phyloP scores from a whole-genome alignment of 331 rosid species.

The Quercus phellos region DNA sequence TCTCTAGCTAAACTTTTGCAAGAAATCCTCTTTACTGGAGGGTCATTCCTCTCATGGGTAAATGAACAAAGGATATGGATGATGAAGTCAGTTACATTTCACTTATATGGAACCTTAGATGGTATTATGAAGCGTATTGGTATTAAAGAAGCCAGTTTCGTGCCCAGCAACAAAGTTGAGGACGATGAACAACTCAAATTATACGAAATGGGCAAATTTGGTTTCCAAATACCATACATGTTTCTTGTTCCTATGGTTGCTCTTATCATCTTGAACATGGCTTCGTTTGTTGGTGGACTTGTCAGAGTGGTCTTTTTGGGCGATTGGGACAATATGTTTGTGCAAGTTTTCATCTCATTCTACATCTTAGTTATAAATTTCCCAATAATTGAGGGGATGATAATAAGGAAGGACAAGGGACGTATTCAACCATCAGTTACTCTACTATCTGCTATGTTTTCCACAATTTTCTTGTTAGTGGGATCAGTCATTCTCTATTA shows the following conservation, averaged over 20 bases:
- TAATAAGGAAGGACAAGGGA: slow-evolving; percentile 29
- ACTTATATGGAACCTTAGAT: slow-evolving; percentile 21
- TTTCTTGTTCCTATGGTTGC: slow-evolving; percentile 28
- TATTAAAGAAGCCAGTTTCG: slow-evolving; percentile 28
- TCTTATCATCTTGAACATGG: slow-evolving; percentile 11
- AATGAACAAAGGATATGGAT: slow-evolving; percentile 41
- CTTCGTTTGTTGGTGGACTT: slow-evolving; percentile 17
- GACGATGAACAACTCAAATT: slow-evolving; percentile 10
- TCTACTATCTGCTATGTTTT: background rate
- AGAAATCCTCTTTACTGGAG: background rate
- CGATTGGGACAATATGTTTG: slow-evolving; percentile 17
- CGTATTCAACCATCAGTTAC: slow-evolving; percentile 21
- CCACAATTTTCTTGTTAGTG: background rate
- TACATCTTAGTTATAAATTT: slow-evolving; percentile 10
- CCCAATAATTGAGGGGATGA: slow-evolving; percentile 31
- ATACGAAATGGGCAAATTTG: slow-evolving; percentile 23
- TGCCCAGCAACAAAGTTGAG: slow-evolving; percentile 22
- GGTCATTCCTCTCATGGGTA: slow-evolving; percentile 10
- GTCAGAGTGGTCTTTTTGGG: slow-evolving; percentile 10
- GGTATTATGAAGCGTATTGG: slow-evolving; percentile 32
- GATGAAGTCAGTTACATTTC: slow-evolving; percentile 27
- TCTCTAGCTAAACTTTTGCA: background rate
- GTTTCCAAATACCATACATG: slow-evolving; percentile 13
- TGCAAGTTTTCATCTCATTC: slow-evolving; percentile 24
- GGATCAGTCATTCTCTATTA: background rate